Evolutionary conservation across 2,329 filamentous ascomycete species (phyloP).

Genomic region (Arthrobotrys iridis): DNA sequence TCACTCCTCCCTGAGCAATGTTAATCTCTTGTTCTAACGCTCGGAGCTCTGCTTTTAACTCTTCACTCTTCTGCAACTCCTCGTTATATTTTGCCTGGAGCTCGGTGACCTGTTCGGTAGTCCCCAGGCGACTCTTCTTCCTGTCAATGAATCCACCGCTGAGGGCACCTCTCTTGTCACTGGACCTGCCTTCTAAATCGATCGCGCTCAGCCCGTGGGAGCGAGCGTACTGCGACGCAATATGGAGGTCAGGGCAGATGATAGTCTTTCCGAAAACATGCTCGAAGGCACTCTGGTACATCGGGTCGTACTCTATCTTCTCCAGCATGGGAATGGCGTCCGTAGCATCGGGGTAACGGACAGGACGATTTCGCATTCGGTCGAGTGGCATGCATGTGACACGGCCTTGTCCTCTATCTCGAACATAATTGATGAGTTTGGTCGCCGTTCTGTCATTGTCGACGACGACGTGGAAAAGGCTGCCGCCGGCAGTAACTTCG

Average conservation of each 20-base stretch:
- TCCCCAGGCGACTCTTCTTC: conserved; percentile 84
- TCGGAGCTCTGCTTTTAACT: conserved; percentile 77
- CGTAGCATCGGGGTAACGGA: conserved; percentile 82
- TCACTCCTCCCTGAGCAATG: conserved; percentile 80
- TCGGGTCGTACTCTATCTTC: conserved; percentile 80
- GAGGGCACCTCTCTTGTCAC: conserved; percentile 93
- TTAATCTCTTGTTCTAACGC: conserved; percentile 89
- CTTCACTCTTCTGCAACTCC: conserved; percentile 71
- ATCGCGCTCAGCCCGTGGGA: conserved; percentile 93
- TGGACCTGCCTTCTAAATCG: conserved; percentile 91
- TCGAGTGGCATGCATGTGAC: conserved; percentile 96
- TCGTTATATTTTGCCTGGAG: conserved; percentile 79
- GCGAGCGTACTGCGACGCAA: conserved; percentile 89
- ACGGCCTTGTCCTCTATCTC: conserved; percentile 67
- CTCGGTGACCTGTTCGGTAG: conserved; percentile 77
- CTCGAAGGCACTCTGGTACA: conserved; percentile 85
- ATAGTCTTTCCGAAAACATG: conserved; percentile 97
- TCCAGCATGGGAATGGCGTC: conserved; percentile 80
- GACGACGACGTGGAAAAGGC: conserved; percentile 94
- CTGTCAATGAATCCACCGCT: conserved; percentile 94
- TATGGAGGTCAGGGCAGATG: conserved; percentile 86
- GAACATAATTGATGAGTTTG: conserved; percentile 74
- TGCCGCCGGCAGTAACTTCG: conserved; percentile 90
- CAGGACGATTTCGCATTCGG: conserved; percentile 74
- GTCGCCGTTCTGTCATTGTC: conserved; percentile 90